Conservation (phyloP, 2,329 filamentous ascomycete genomes). For the Fusarium cyanostomum region DNA sequence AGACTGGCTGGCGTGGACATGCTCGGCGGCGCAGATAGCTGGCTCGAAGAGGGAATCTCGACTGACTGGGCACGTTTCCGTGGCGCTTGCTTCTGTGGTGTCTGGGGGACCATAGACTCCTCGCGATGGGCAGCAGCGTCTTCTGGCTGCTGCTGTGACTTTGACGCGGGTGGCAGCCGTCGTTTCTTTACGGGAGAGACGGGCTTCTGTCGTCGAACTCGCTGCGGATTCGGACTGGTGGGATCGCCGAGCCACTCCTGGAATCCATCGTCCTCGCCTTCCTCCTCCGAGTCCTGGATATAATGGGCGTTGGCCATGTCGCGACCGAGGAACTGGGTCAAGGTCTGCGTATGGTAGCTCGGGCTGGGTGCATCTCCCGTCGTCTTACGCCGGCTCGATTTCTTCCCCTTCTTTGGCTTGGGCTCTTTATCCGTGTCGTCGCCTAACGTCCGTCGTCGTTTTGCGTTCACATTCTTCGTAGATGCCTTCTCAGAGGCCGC, state of each 20-base stretch:
- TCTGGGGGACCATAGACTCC: conserved; percentile 54
- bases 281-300: conserved; percentile 54
- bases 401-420: conserved; percentile 29
- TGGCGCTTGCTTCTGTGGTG: conserved; percentile 55
- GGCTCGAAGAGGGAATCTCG: conserved; percentile 57
- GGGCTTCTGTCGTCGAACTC: conserved; percentile 7
- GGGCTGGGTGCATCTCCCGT: conserved; percentile 46
- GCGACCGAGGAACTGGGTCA: conserved; percentile 52
- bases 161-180: conserved; percentile 29
- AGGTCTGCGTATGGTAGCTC: conserved; percentile 53
- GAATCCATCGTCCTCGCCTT: conserved; percentile 45
- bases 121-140: conserved; percentile 35
- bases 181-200: conserved; percentile 22
- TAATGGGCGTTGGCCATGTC: conserved; percentile 27
- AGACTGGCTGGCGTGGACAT: conserved; percentile 53
- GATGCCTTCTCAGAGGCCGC: conserved; percentile 18
- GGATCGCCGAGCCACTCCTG: conserved; percentile 47
- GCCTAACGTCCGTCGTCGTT: conserved; percentile 44
- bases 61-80: conserved; percentile 42
- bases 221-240: conserved; percentile 42
- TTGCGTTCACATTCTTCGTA: conserved; percentile 25
- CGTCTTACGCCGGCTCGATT: conserved; percentile 44
- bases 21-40: conserved; percentile 51
- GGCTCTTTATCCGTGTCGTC: conserved; percentile 35
- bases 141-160: conserved; percentile 26